Percentiles rank a stretch among this genome's conserved stretches.
phyloP scores from a whole-genome alignment of 305 asterid genomes.

The Withania somnifera region DNA sequence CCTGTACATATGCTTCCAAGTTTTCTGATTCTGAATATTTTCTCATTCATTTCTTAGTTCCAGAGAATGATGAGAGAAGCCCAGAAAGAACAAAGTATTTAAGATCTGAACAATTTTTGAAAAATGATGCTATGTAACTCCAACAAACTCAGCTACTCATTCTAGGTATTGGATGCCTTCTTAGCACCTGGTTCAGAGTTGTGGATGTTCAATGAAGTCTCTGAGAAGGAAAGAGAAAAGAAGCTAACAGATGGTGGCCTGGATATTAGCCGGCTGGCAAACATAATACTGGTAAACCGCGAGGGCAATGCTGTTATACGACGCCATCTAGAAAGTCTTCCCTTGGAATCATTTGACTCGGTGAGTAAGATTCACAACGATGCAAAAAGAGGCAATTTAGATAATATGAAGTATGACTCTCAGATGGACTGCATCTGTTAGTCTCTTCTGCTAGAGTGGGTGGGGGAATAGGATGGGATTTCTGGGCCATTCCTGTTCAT shows the following conservation, averaged over 20 bases:
- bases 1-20: conserved; percentile 13
- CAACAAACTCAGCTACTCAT: not conserved
- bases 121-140: not conserved
- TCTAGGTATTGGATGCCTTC: conserved; percentile 82
- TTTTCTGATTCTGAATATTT: conserved; percentile 11
- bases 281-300: conserved; percentile 59
- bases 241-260: conserved; percentile 83
- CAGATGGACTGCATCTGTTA: not conserved
- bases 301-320: conserved; percentile 91
- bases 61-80: conserved; percentile 3
- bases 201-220: conserved; percentile 94
- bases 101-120: not conserved
- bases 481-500: not conserved
- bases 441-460: not conserved
- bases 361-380: conserved; percentile 31
- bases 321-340: conserved; percentile 90
- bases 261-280: conserved; percentile 51
- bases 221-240: conserved; percentile 60
- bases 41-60: conserved; percentile 6
- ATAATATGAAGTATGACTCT: not conserved
- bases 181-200: conserved; percentile 74
- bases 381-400: not conserved
- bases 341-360: conserved; percentile 81
- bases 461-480: not conserved
- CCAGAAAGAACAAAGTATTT: not conserved